Evolutionary conservation across 495 filamentous ascomycete species (phyloP).

Genomic region (Aspergillus olivimuriae): DNA sequence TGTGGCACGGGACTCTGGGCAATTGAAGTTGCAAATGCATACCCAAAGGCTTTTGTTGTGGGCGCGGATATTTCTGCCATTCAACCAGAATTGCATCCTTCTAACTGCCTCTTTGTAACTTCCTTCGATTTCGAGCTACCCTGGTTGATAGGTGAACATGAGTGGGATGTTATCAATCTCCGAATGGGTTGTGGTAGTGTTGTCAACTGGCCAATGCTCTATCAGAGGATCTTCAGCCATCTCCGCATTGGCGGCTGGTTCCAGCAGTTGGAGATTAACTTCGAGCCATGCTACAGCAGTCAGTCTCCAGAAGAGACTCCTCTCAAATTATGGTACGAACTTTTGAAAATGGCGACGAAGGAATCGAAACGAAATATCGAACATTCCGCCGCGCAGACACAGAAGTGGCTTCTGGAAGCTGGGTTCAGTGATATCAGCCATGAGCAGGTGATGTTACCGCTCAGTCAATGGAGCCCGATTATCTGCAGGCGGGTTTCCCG

Average conservation of each 20-base stretch:
- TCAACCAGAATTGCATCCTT: background rate
- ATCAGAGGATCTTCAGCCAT: background rate
- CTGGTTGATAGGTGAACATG: background rate
- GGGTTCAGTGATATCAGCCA: background rate
- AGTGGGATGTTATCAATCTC: constrained; percentile 1
- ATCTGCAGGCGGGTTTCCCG: background rate
- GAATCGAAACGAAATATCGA: background rate
- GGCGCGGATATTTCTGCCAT: constrained; percentile 1
- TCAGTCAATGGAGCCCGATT: background rate
- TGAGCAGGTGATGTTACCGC: background rate
- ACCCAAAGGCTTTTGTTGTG: background rate
- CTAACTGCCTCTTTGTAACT: background rate
- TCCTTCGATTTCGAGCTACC: background rate
- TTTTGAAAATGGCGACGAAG: background rate
- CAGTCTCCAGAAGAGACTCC: background rate
- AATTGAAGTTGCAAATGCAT: background rate
- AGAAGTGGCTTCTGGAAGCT: background rate
- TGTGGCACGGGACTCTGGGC: constrained; percentile 3
- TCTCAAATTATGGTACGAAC: background rate
- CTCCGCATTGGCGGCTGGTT: background rate
- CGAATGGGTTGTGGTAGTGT: background rate
- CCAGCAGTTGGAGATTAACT: background rate
- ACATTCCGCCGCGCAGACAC: background rate
- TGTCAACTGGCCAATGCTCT: background rate
- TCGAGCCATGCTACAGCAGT: background rate